phyloP scores from a whole-genome alignment of 257 asterid genomes.

The Solanum clarkiae region DNA sequence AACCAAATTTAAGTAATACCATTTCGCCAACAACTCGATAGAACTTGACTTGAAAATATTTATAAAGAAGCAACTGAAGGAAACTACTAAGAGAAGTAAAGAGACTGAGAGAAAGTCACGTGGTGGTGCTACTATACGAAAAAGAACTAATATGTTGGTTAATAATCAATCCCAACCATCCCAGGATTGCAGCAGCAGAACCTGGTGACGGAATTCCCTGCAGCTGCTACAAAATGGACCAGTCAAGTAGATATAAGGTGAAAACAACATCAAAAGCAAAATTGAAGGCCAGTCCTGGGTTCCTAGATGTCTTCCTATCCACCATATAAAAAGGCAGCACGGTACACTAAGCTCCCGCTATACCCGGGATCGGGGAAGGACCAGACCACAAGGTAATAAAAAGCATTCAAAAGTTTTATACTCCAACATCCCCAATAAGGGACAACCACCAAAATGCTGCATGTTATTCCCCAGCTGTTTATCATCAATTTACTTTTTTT shows the following conservation, averaged over 20 bases:
- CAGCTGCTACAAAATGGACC: background rate
- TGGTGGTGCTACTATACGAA: background rate
- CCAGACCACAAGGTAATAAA: background rate
- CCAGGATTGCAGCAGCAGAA: background rate
- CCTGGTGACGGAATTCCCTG: background rate
- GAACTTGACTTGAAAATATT: background rate
- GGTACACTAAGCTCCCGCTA: background rate
- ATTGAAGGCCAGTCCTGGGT: background rate
- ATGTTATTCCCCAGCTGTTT: background rate
- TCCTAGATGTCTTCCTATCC: background rate
- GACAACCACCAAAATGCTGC: background rate
- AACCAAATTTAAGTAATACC: background rate
- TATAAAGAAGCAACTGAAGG: background rate
- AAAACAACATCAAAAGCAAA: background rate
- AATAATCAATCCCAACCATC: background rate
- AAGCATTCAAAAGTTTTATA: background rate
- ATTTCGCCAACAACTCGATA: background rate
- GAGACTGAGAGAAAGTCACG: background rate
- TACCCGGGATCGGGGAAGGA: background rate
- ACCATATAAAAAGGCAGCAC: background rate
- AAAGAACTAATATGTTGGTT: background rate
- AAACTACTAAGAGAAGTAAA: background rate
- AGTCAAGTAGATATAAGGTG: background rate
- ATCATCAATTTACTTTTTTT: background rate
- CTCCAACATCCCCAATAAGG: background rate